These are phyloP conservation scores for Cercospora sojina DNA, from an alignment of 2,329 filamentous ascomycete species.

Conservation along the genomic window DNA sequence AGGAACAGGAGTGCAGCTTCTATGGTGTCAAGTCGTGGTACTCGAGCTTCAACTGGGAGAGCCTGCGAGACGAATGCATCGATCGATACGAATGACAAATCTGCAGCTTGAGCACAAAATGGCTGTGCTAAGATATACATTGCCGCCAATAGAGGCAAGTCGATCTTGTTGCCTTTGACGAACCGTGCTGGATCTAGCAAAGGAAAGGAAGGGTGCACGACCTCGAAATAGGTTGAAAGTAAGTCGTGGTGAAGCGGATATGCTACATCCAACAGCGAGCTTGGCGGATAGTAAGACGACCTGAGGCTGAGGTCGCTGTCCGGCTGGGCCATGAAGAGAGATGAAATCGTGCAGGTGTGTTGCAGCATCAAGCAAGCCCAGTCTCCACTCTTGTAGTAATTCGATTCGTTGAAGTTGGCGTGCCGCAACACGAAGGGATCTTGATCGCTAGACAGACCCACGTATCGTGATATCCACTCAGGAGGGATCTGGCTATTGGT, in stretches of 20 bases:
- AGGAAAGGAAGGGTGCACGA: constrained; percentile 27
- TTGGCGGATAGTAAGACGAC: constrained; percentile 24
- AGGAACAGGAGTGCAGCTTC: constrained; percentile 25
- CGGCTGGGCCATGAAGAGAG: constrained; percentile 24
- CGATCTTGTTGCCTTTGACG: constrained; percentile 28
- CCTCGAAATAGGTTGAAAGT: constrained; percentile 28
- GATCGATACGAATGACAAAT: constrained; percentile 13
- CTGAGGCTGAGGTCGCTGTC: constrained; percentile 22
- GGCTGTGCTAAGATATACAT: constrained; percentile 29
- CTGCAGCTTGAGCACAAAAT: constrained; percentile 22
- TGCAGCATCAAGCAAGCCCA: constrained; percentile 26
- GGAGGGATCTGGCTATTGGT: background rate
- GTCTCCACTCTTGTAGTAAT: constrained; percentile 25
- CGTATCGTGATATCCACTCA: constrained; percentile 29
- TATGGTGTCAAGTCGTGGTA: constrained; percentile 26
- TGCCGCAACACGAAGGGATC: constrained; percentile 28
- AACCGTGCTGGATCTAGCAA: constrained; percentile 27
- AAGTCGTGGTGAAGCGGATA: constrained; percentile 28
- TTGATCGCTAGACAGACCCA: constrained; percentile 25
- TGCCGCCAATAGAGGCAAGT: constrained; percentile 23
- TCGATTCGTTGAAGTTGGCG: constrained; percentile 26
- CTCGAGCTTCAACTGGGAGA: constrained; percentile 23
- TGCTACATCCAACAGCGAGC: constrained; percentile 23
- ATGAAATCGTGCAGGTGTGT: constrained; percentile 11
- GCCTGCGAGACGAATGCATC: constrained; percentile 25